Conservation (phyloP, 345 rosid genomes). For the Linum tenue region DNA sequence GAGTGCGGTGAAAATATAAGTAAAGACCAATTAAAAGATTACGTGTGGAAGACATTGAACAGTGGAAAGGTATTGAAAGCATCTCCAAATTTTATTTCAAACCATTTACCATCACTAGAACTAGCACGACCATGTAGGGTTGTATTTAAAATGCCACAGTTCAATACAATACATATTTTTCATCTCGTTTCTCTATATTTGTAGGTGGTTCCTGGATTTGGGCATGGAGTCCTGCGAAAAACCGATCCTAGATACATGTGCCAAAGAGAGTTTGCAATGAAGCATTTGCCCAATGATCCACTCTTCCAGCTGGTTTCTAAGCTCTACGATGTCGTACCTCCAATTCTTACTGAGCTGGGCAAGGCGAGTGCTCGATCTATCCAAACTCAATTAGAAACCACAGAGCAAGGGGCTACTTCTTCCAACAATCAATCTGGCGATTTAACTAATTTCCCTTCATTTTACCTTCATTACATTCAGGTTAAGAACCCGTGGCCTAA, state of each 20-base stretch:
- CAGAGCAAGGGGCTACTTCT: background rate
- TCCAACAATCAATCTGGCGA: background rate
- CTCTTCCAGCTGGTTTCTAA: slow-evolving; percentile 95
- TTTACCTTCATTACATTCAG: slow-evolving; percentile 28
- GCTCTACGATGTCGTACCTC: slow-evolving; percentile 97
- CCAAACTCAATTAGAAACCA: background rate
- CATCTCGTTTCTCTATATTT: slow-evolving; percentile 11
- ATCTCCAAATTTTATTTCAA: background rate
- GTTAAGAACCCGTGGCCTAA: slow-evolving; percentile 99
- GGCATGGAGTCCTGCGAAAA: slow-evolving; percentile 92
- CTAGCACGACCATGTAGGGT: background rate
- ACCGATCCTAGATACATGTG: slow-evolving; percentile 94
- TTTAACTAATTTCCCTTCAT: background rate
- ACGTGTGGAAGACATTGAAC: slow-evolving; percentile 89
- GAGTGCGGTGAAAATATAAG: slow-evolving; percentile 83
- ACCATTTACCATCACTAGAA: background rate
- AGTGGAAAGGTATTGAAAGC: slow-evolving; percentile 68
- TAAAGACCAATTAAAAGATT: slow-evolving; percentile 68
- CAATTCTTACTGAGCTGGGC: slow-evolving; percentile 77
- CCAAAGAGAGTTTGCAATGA: slow-evolving; percentile 97
- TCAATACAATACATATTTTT: too few relatives aligned
- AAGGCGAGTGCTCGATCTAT: slow-evolving; percentile 39
- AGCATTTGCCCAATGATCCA: slow-evolving; percentile 93
- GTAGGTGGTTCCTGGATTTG: slow-evolving; percentile 97
- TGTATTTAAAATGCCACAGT: background rate